Conservation (phyloP, 371 early-diverging fungal genomes). For the Saksenaea oblongispora region DNA sequence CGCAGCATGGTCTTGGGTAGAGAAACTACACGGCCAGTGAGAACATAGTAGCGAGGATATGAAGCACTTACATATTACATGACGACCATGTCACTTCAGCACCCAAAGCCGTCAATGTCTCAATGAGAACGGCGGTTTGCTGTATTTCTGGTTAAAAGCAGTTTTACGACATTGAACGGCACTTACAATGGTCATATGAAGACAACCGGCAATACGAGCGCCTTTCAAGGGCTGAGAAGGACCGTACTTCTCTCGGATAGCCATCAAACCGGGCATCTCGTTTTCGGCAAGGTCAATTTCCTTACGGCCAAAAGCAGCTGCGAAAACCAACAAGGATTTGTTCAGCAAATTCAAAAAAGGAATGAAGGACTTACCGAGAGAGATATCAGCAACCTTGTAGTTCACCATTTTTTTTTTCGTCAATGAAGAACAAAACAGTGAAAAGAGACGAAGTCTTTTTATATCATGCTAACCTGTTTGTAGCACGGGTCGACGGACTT, state of each 20-base stretch:
- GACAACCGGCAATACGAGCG: slow-evolving; percentile 97
- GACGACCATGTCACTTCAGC: slow-evolving; percentile 98
- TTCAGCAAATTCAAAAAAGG: background rate
- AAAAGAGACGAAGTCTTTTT: background rate
- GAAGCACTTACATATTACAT: slow-evolving; percentile 82
- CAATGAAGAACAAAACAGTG: background rate
- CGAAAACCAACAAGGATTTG: background rate
- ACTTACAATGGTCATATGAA: slow-evolving; percentile 94
- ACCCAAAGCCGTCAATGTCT: slow-evolving; percentile 94
- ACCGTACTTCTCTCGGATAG: slow-evolving; percentile 91
- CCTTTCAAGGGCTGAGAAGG: slow-evolving; percentile 91
- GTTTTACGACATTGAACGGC: background rate
- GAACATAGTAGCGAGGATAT: background rate
- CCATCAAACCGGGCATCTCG: slow-evolving; percentile 99
- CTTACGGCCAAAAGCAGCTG: slow-evolving; percentile 55
- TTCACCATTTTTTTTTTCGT: slow-evolving; percentile 15
- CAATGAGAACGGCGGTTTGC: slow-evolving; percentile 97
- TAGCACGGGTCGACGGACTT: background rate
- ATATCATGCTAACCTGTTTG: background rate
- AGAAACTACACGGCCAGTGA: slow-evolving; percentile 60
- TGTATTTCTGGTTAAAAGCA: background rate
- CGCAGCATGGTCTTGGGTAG: slow-evolving; percentile 97
- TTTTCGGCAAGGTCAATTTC: slow-evolving; percentile 76
- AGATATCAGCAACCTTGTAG: slow-evolving; percentile 84
- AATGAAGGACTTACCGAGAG: slow-evolving; percentile 69